Evolutionary conservation across 257 asterid species (phyloP).

Genomic region (Nicotiana otophora): DNA sequence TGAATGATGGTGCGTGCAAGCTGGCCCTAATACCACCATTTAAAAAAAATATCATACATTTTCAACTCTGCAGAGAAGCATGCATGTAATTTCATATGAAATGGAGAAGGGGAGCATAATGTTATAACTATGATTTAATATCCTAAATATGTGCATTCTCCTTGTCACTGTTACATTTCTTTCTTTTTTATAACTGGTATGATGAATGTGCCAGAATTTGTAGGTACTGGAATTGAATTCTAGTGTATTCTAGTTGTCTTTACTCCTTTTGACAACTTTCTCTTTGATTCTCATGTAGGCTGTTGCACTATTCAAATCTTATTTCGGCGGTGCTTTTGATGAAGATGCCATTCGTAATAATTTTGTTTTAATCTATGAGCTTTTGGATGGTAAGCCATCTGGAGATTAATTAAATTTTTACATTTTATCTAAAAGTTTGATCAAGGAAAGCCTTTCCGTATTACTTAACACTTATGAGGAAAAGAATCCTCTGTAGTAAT

Average conservation of each 20-base stretch:
- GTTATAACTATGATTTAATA: neutral
- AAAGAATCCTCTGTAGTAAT: neutral
- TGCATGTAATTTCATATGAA: neutral
- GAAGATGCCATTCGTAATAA: constrained; percentile 99
- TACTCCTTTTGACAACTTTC: neutral
- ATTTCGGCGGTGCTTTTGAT: constrained; percentile 97
- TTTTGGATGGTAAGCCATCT: constrained; percentile 74
- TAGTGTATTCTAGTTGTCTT: neutral
- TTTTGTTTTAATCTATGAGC: constrained; percentile 89
- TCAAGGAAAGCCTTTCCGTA: neutral
- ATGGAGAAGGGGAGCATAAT: neutral
- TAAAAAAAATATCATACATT: neutral
- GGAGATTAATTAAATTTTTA: neutral
- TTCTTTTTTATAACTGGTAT: neutral
- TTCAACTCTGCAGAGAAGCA: neutral
- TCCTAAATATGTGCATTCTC: neutral
- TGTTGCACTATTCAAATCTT: constrained; percentile 85
- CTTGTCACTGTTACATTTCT: neutral
- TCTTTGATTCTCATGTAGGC: constrained; percentile 58
- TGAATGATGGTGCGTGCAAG: neutral
- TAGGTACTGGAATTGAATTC: neutral
- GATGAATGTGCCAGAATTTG: neutral
- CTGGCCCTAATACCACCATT: neutral
- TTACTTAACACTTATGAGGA: neutral
- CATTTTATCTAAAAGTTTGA: neutral